Percentiles rank a stretch among this genome's conserved stretches.
These are phyloP conservation scores for Colletotrichum sansevieriae DNA, from an alignment of 2,329 filamentous ascomycete genomes.

Conservation along the genomic window DNA sequence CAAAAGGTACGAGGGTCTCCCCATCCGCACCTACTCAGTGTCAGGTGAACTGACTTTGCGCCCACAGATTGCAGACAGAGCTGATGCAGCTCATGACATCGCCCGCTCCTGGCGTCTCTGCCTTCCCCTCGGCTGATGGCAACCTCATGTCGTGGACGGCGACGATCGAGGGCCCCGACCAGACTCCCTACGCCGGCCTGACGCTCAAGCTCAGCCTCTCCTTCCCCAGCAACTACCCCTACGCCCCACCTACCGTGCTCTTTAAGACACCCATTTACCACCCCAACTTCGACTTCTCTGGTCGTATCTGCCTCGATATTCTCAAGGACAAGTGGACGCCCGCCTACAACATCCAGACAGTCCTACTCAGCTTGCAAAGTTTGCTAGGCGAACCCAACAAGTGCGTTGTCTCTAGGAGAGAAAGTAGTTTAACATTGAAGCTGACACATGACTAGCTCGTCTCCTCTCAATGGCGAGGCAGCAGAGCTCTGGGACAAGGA, in stretches of 20 bases:
- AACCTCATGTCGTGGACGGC: conserved; percentile 94
- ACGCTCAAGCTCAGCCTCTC: conserved; percentile 92
- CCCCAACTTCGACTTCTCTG: conserved; percentile 97
- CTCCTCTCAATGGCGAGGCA: conserved; percentile 94
- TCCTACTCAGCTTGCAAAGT: conserved; percentile 93
- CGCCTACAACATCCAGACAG: conserved; percentile 95
- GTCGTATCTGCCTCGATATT: conserved; percentile 96
- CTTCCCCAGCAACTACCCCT: conserved; percentile 94
- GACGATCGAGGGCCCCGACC: conserved; percentile 90
- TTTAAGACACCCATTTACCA: conserved; percentile 99
- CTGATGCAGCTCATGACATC: conserved; percentile 99
- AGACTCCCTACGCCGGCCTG: conserved; percentile 90
- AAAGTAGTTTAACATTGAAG: not conserved
- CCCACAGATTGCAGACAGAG: conserved; percentile 87
- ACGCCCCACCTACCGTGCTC: conserved; percentile 88
- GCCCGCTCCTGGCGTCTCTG: conserved; percentile 91
- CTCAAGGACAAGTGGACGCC: conserved; percentile 99
- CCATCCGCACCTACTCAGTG: conserved; percentile 32
- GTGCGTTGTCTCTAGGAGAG: conserved; percentile 65
- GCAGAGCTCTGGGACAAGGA: conserved; percentile 96
- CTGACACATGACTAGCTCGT: conserved; percentile 72
- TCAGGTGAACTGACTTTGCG: conserved; percentile 16
- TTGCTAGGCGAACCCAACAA: conserved; percentile 98
- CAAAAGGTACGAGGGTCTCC: conserved; percentile 71
- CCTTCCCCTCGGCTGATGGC: conserved; percentile 90